These are phyloP conservation scores for Kazachstania sp. DNA, from an alignment of 1,139 yeast genomes.

Conservation along the genomic window DNA sequence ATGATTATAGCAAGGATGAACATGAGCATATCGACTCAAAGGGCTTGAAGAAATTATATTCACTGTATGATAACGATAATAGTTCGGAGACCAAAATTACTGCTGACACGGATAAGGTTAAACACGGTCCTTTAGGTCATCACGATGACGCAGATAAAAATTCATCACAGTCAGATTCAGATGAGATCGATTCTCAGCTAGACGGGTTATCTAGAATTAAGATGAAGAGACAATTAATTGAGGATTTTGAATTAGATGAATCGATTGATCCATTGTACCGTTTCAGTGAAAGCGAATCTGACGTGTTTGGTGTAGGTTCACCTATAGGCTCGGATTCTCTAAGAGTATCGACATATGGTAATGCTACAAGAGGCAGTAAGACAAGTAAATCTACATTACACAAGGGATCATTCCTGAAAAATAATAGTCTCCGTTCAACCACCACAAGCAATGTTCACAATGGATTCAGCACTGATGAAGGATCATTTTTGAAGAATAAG, in stretches of 20 bases:
- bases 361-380: neutral
- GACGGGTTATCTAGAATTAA: slow-evolving; percentile 24
- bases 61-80: neutral
- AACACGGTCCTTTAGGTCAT: neutral
- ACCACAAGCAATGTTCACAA: neutral
- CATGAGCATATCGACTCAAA: neutral
- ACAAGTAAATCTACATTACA: neutral
- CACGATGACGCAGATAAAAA: neutral
- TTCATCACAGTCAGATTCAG: slow-evolving; percentile 19
- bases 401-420: neutral
- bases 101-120: neutral
- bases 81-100: neutral
- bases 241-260: slow-evolving; percentile 21
- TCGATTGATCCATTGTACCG: slow-evolving; percentile 26
- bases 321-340: neutral
- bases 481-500: neutral
- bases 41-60: neutral
- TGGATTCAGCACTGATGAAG: neutral
- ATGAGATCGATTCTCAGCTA: slow-evolving; percentile 21
- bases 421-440: neutral
- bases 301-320: neutral
- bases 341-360: neutral
- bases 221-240: slow-evolving; percentile 19
- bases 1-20: neutral
- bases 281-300: slow-evolving; percentile 6